Evolutionary conservation across 768 basidiomycete species (phyloP), one percentile per base, ranked within the genome.

Genomic region (Mycena chlorophos): DNA sequence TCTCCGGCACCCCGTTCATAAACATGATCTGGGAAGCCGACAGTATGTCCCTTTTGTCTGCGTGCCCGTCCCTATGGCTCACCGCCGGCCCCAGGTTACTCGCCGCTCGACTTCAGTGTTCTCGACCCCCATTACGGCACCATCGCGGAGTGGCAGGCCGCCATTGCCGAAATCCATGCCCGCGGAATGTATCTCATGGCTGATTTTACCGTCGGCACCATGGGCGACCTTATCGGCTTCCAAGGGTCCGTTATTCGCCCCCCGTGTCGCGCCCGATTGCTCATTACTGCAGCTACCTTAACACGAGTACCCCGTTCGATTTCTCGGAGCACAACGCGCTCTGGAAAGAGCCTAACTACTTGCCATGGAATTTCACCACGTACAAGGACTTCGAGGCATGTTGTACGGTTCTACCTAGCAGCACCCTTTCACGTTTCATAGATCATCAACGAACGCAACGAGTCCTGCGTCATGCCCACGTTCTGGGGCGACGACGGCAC

Each of bases 11-110:
- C 1, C 85, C 87, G 50, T 97, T 93, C 71, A 58, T 97, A 58
- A 96, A 96, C 79, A 94, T 94, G 94, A 72, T 92, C n/a, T 96
- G 94, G 94, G 88, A 94, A 67, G 89, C 92, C 3, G 94, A 96
- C 81, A 93, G 94, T 94, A 51, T 67, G 92, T 82, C 25, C 10
- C 39, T 19, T 30, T 31, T 40, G 13, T 51, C 39, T 28, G 12
- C 26, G 37, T 40, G 37, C 34, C 26, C 50, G 25, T 5, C 60
- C 54, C 53, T 26, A 45, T 37, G 31, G 10, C 46, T 37, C 49
- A 46, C 57, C 54, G 29, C 61, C 60, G 46, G 29, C 56, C 58
- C 20, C 54, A 91, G 93, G 93, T 72, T 97, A 96, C 69, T 97
- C 94, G 23, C 91, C 94, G 3, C 79, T 97, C 57, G 94, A 97